Conservation (phyloP, 2,329 filamentous ascomycete species). For the Microascus cirrosus region DNA sequence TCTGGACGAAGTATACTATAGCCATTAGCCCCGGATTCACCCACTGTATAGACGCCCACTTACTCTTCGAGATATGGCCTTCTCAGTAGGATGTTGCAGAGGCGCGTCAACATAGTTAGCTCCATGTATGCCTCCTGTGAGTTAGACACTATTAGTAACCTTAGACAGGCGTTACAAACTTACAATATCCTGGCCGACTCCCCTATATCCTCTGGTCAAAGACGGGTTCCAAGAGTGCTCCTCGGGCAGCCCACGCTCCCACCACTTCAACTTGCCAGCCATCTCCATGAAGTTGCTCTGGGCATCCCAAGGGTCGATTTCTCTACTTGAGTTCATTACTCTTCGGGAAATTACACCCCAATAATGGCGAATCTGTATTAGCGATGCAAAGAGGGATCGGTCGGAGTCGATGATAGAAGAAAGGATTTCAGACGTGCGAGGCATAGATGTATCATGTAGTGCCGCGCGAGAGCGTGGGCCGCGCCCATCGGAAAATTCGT, state of each 20-base stretch:
- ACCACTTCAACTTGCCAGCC: constrained; percentile 28
- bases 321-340: constrained; percentile 31
- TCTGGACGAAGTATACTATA: background rate
- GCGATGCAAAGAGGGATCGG: constrained; percentile 41
- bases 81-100: constrained; percentile 45
- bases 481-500: constrained; percentile 34
- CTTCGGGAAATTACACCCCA: constrained; percentile 42
- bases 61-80: constrained; percentile 42
- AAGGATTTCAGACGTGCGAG: constrained; percentile 34
- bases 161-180: constrained; percentile 7
- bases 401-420: constrained; percentile 27
- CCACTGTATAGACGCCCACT: background rate
- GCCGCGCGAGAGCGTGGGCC: constrained; percentile 39
- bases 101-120: constrained; percentile 41
- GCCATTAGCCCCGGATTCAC: background rate
- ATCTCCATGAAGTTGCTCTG: constrained; percentile 35
- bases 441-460: constrained; percentile 32
- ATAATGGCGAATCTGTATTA: constrained; percentile 43
- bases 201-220: constrained; percentile 32
- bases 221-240: constrained; percentile 34
- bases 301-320: constrained; percentile 31
- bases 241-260: constrained; percentile 34
- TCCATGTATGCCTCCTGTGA: constrained; percentile 36
- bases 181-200: constrained; percentile 37
- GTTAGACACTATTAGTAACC: constrained; percentile 1